phyloP scores from a whole-genome alignment of 2,329 filamentous ascomycete species.

The Claviceps lovelessii region DNA sequence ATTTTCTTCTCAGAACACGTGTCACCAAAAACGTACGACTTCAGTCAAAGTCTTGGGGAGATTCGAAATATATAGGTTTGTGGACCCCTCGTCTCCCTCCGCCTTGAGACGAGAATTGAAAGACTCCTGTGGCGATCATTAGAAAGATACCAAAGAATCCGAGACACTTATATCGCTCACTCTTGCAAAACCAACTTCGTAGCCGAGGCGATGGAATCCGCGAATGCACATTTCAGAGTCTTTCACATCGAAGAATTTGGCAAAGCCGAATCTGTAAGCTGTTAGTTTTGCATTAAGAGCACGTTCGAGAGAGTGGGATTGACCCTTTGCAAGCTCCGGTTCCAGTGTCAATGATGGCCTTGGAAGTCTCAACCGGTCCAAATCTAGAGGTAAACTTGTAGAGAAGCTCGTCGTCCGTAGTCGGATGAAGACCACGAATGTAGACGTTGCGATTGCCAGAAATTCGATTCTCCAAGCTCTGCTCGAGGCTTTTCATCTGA shows the following conservation, averaged over 20 bases:
- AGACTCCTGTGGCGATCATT: slow-evolving; percentile 52
- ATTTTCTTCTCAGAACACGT: background rate
- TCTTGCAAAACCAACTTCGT: slow-evolving; percentile 93
- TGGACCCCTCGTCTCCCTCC: slow-evolving; percentile 75
- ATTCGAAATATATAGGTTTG: slow-evolving; percentile 96
- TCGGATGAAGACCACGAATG: slow-evolving; percentile 87
- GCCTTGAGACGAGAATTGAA: slow-evolving; percentile 98
- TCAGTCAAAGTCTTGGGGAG: slow-evolving; percentile 86
- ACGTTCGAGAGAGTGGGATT: slow-evolving; percentile 14
- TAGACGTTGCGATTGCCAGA: slow-evolving; percentile 94
- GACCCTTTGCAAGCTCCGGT: slow-evolving; percentile 95
- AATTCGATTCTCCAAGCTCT: slow-evolving; percentile 85
- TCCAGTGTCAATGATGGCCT: slow-evolving; percentile 92
- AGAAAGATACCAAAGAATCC: slow-evolving; percentile 8
- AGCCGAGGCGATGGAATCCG: slow-evolving; percentile 84
- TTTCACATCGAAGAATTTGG: slow-evolving; percentile 77
- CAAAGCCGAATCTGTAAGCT: slow-evolving; percentile 74
- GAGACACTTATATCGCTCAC: slow-evolving; percentile 32
- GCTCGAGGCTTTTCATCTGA: slow-evolving; percentile 77
- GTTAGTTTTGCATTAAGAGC: slow-evolving; percentile 2
- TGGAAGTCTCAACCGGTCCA: slow-evolving; percentile 87
- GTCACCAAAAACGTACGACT: slow-evolving; percentile 43
- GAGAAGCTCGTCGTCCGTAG: slow-evolving; percentile 85
- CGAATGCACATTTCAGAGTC: slow-evolving; percentile 94
- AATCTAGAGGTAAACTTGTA: slow-evolving; percentile 73